Conservation (phyloP, 2,329 filamentous ascomycete genomes). For the Epichloe gansuensis region DNA sequence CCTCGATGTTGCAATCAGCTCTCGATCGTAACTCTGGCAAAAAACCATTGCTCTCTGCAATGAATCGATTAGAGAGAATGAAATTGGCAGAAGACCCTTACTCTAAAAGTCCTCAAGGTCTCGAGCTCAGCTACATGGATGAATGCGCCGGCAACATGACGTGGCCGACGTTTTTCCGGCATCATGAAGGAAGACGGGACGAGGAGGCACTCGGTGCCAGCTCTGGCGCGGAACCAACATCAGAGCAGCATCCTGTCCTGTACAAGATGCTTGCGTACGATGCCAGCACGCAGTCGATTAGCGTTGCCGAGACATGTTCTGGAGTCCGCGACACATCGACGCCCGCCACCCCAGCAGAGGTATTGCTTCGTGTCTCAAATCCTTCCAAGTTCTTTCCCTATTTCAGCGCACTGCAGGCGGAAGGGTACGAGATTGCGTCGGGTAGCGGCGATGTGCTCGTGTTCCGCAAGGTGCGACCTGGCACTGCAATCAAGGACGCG, state of each 20-base stretch:
- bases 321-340: conserved; percentile 34
- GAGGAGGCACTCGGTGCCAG: background rate
- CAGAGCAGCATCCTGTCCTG: conserved; percentile 6
- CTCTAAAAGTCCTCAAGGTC: conserved; percentile 33
- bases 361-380: conserved; percentile 46
- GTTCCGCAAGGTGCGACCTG: conserved; percentile 44
- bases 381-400: conserved; percentile 54
- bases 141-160: conserved; percentile 27
- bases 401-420: conserved; percentile 42
- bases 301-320: conserved; percentile 48
- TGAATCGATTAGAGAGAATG: conserved; percentile 3
- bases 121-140: conserved; percentile 34
- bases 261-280: conserved; percentile 61
- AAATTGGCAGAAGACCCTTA: conserved; percentile 24
- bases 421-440: conserved; percentile 56
- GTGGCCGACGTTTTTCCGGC: conserved; percentile 24
- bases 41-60: conserved; percentile 1
- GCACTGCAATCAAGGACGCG: conserved; percentile 8
- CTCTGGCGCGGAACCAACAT: background rate
- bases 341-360: conserved; percentile 45
- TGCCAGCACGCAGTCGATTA: conserved; percentile 42
- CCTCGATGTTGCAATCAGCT: conserved; percentile 17
- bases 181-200: conserved; percentile 10
- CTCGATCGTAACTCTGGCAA: conserved; percentile 14
- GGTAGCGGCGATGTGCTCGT: conserved; percentile 52